Evolutionary conservation across 352 stramenopile species (phyloP).

Genomic region (Globisporangium abappressorium): DNA sequence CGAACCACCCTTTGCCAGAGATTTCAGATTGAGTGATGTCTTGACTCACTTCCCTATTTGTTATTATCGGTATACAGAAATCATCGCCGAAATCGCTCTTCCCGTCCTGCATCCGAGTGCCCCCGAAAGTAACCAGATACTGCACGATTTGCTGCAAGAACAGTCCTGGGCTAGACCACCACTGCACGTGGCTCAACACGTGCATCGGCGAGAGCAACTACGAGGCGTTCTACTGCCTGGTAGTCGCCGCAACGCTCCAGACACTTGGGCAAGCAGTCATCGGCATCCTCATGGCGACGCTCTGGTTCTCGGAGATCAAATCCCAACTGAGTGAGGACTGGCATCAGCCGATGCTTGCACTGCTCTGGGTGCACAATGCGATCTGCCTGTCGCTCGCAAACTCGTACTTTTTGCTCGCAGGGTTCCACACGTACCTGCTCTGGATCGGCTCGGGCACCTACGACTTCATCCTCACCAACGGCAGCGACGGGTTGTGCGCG

Average conservation of each 20-base stretch:
- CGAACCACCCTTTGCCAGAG: background rate
- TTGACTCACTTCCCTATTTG: background rate
- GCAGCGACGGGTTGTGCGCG: conserved; percentile 65
- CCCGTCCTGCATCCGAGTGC: conserved; percentile 42
- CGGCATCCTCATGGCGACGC: conserved; percentile 72
- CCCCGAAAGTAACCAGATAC: conserved; percentile 67
- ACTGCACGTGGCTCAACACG: conserved; percentile 88
- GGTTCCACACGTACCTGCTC: conserved; percentile 80
- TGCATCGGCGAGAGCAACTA: conserved; percentile 86
- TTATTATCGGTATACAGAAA: conserved; percentile 23
- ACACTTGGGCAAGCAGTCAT: conserved; percentile 62
- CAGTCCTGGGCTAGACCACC: conserved; percentile 75
- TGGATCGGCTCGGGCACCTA: conserved; percentile 71
- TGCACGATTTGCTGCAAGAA: conserved; percentile 84
- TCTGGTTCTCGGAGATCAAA: conserved; percentile 61
- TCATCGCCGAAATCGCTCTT: conserved; percentile 20
- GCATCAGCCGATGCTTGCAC: conserved; percentile 37
- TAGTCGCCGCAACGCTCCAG: conserved; percentile 56
- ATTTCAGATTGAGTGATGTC: background rate
- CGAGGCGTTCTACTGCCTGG: conserved; percentile 78
- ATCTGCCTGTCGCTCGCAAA: conserved; percentile 52
- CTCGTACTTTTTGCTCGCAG: conserved; percentile 67
- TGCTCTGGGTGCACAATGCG: conserved; percentile 79
- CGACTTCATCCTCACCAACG: conserved; percentile 82
- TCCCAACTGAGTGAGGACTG: conserved; percentile 34